Base-by-base conservation (phyloP, 495 filamentous ascomycete genomes). In the Penicillium flavigenum region DNA sequence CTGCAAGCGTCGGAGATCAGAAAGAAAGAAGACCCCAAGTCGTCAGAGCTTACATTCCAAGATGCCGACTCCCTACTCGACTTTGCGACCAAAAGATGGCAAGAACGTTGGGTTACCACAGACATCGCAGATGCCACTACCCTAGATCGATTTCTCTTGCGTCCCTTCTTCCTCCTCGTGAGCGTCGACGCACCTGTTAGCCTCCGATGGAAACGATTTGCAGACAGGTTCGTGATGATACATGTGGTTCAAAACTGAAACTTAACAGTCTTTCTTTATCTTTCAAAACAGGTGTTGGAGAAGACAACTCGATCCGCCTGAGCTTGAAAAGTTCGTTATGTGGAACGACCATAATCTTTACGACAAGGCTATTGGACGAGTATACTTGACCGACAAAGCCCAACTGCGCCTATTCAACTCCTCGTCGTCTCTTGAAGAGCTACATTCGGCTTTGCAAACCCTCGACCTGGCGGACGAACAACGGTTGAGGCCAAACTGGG, bases 101-200 rank as follows among this genome's bases (percentile, higher is more conserved):
- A 81, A 59, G 83, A 84, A 54, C 79, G 81, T 29, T 98, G 87
- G 84, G 89, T 97, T 7, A 94, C 88, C 1, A 91, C 89, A 22
- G 85, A 91, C 64, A 86, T 96, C 58, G 80, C 84, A 72, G 80
- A 86, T 63, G 85, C 88, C 31, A 57, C 57, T 1, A 79, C 86
- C 8, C 76, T 96, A 2, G 89, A 96, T 60, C 76, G 81, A 11
- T 84, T 97, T 36, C 70, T 83, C 36, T 79, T 86, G 24, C 85
- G 94, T 12, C 94, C 94, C 1, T 96, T 94, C 75, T 98, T 98
- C 75, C 81, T 98, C 49, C 83, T 98, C 16, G 80, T 98, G 57
- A 92, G 88, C 67, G 84, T 98, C 44, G 93, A 98, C 68, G 94
- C 93, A 3, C 94, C 94, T 2, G 79, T 96, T 12, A 85, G 80